A percentile compares a stretch with the other conserved stretches of the same genome.
phyloP scores from a whole-genome alignment of 305 asterid species.

The Caryopteris hybrid region DNA sequence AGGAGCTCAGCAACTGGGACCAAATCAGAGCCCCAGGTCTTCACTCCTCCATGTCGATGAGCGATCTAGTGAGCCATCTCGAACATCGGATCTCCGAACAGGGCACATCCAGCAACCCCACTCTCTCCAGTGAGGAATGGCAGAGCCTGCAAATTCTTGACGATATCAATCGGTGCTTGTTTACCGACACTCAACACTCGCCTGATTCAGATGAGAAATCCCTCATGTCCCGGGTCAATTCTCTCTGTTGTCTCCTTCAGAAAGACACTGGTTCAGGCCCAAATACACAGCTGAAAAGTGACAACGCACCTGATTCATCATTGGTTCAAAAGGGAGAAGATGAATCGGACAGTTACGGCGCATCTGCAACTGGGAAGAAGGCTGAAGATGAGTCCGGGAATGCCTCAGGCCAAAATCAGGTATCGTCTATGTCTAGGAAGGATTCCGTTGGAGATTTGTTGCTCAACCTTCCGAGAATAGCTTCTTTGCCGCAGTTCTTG shows the following conservation, averaged over 20 bases:
- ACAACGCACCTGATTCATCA: slow-evolving; percentile 16
- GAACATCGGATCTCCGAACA: slow-evolving; percentile 77
- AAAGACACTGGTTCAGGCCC: slow-evolving; percentile 45
- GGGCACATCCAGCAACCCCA: slow-evolving; percentile 39
- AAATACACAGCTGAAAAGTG: slow-evolving; percentile 19
- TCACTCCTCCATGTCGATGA: slow-evolving; percentile 82
- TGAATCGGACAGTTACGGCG: slow-evolving; percentile 11
- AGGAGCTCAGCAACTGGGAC: slow-evolving; percentile 65
- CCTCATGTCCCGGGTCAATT: slow-evolving; percentile 82
- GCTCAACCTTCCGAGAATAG: slow-evolving; percentile 59
- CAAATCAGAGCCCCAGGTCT: slow-evolving; percentile 78
- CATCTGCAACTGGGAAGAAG: slow-evolving; percentile 22
- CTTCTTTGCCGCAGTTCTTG: slow-evolving; percentile 63
- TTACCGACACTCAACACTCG: slow-evolving; percentile 48
- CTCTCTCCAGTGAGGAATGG: slow-evolving; percentile 73
- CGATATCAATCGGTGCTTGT: slow-evolving; percentile 59
- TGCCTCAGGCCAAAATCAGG: background rate
- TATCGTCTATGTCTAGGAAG: slow-evolving; percentile 55
- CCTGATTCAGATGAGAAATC: slow-evolving; percentile 67
- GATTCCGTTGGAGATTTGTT: slow-evolving; percentile 65
- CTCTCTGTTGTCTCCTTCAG: slow-evolving; percentile 93
- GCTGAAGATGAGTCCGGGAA: slow-evolving; percentile 1
- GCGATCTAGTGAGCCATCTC: slow-evolving; percentile 77
- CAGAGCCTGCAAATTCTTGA: slow-evolving; percentile 67
- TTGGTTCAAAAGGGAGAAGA: slow-evolving; percentile 21